These are phyloP conservation scores for Exserohilum turcica DNA, from an alignment of 2,329 filamentous ascomycete species.

Conservation along the genomic window DNA sequence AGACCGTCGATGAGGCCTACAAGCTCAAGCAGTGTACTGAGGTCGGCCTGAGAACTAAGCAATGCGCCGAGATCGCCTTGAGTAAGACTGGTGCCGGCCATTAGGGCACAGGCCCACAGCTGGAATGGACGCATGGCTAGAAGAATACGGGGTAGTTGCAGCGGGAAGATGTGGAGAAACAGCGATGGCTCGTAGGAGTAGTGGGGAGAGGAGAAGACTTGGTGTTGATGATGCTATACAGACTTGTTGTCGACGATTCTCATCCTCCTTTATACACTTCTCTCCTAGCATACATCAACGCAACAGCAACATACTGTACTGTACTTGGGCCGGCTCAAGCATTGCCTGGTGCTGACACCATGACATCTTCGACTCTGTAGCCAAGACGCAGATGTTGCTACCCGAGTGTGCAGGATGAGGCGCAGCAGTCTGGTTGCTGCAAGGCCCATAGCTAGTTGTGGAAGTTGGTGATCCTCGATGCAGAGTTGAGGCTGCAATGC, in stretches of 20 bases:
- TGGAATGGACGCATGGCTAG: conserved; percentile 26
- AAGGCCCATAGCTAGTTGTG: neutral
- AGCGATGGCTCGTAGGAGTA: neutral
- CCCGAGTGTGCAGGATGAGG: neutral
- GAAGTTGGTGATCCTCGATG: neutral
- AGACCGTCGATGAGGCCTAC: conserved; percentile 48
- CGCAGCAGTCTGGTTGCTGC: neutral
- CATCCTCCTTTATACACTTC: neutral
- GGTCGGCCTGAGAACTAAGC: conserved; percentile 38
- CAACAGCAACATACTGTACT: neutral
- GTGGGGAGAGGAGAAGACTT: neutral
- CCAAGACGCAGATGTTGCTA: neutral
- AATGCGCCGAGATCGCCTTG: conserved; percentile 41
- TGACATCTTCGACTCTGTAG: conserved; percentile 12
- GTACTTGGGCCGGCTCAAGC: neutral
- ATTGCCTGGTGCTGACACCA: neutral
- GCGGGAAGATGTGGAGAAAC: neutral
- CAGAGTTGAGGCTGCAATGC: neutral
- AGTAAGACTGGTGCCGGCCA: conserved; percentile 30
- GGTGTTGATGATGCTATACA: neutral
- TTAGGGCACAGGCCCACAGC: conserved; percentile 21
- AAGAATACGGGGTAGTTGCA: neutral
- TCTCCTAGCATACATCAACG: neutral
- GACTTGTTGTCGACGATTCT: neutral
- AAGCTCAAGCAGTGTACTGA: conserved; percentile 43